phyloP scores from a whole-genome alignment of 2,329 filamentous ascomycete species.

The Colletotrichum tropicicola region DNA sequence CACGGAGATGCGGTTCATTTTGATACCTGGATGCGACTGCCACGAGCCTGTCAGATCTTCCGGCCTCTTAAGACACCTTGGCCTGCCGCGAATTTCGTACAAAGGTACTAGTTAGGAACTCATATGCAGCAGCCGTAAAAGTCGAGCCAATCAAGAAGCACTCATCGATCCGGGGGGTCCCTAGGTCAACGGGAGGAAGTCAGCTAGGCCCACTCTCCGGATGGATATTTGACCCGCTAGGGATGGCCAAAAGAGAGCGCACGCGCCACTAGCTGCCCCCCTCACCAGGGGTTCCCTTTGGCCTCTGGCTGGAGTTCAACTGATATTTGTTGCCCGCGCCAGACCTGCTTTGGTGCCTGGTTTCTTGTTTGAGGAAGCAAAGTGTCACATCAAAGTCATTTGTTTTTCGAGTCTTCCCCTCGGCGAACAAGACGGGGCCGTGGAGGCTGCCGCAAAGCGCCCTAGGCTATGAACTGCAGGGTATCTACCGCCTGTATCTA shows the following conservation, averaged over 20 bases:
- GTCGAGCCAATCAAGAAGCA: background rate
- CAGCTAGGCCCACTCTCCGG: conserved; percentile 16
- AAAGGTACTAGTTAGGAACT: background rate
- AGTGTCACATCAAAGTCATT: background rate
- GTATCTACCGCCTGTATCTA: too few relatives aligned
- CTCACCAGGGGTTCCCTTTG: background rate
- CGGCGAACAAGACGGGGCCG: background rate
- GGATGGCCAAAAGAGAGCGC: background rate
- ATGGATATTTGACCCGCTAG: conserved; percentile 18
- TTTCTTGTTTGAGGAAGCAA: too few relatives aligned
- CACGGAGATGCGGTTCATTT: background rate
- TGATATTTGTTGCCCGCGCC: too few relatives aligned
- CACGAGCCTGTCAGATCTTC: background rate
- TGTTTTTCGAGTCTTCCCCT: background rate
- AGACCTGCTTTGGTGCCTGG: too few relatives aligned
- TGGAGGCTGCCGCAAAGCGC: too few relatives aligned
- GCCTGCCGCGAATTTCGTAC: background rate
- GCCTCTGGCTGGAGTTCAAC: conserved; percentile 7
- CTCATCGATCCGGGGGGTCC: background rate
- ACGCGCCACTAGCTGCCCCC: background rate
- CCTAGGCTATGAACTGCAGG: too few relatives aligned
- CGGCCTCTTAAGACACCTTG: background rate
- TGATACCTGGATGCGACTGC: background rate
- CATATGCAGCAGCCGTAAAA: conserved; percentile 8
- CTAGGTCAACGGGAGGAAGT: conserved; percentile 7